Evolutionary conservation across 805 yeast species (phyloP).

Genomic region (Huiozyma sinensis): DNA sequence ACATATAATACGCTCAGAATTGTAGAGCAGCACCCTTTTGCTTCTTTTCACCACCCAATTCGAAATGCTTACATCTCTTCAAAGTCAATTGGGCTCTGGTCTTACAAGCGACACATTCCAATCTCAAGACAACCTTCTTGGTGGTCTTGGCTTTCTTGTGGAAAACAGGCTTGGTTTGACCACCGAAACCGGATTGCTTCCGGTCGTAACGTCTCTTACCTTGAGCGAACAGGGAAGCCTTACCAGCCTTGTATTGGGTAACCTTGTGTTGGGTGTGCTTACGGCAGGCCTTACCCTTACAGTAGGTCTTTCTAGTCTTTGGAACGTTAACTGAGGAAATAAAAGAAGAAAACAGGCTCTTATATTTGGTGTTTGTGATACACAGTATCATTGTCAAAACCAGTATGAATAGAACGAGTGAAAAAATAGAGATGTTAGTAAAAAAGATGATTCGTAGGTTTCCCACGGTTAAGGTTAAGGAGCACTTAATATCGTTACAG

Average conservation of each 20-base stretch:
- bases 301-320: slow-evolving; percentile 99
- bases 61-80: slow-evolving; percentile 99
- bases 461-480: too few relatives aligned
- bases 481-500: too few relatives aligned
- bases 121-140: slow-evolving; percentile 98
- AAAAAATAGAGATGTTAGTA: too few relatives aligned
- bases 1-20: slow-evolving; percentile 48
- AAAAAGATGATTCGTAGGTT: too few relatives aligned
- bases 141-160: slow-evolving; percentile 99
- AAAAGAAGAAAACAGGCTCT: background rate
- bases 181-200: slow-evolving; percentile 99
- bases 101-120: slow-evolving; percentile 98
- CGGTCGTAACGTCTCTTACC: slow-evolving; percentile 99
- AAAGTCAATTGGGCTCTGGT: slow-evolving; percentile 95
- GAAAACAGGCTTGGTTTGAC: slow-evolving; percentile 99
- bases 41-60: slow-evolving; percentile 99
- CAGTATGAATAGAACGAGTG: too few relatives aligned
- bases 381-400: too few relatives aligned
- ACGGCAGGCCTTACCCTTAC: slow-evolving; percentile 98
- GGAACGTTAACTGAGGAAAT: slow-evolving; percentile 86
- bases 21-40: slow-evolving; percentile 99
- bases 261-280: slow-evolving; percentile 99
- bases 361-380: too few relatives aligned
- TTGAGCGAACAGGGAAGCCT: slow-evolving; percentile 98
- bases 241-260: slow-evolving; percentile 99